These are phyloP conservation scores for Paecilomyces sp. DNA, from an alignment of 2,329 filamentous ascomycete genomes.

Conservation along the genomic window DNA sequence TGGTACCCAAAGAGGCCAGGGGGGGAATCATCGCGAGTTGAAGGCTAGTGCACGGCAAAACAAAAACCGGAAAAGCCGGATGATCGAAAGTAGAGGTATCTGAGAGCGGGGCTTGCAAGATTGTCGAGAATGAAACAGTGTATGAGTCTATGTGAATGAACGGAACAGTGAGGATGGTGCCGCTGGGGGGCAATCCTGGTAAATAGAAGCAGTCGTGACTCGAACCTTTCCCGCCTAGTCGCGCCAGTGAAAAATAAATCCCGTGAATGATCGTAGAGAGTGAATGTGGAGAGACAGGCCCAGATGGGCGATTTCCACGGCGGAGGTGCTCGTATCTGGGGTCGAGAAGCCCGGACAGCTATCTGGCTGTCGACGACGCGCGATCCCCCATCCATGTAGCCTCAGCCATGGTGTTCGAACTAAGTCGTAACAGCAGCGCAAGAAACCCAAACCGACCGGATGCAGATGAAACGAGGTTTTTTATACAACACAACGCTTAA, in stretches of 20 bases:
- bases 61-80: not conserved
- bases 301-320: not conserved
- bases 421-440: not conserved
- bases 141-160: not conserved
- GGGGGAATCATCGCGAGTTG: not conserved
- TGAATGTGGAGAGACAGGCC: not conserved
- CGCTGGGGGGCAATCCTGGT: not conserved
- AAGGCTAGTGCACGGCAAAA: not conserved
- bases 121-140: not conserved
- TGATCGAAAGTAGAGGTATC: not conserved
- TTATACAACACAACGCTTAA: constrained; percentile 15
- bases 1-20: not conserved
- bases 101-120: not conserved
- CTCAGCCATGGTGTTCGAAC: not conserved
- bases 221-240: not conserved
- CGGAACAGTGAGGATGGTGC: not conserved
- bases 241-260: not conserved
- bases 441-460: not conserved
- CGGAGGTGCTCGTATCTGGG: not conserved
- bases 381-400: not conserved
- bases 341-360: not conserved
- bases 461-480: not conserved
- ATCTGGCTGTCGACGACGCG: not conserved
- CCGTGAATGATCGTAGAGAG: not conserved
- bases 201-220: not conserved